Conservation (phyloP, 805 yeast genomes). For the Barnettozyma siamensis region DNA sequence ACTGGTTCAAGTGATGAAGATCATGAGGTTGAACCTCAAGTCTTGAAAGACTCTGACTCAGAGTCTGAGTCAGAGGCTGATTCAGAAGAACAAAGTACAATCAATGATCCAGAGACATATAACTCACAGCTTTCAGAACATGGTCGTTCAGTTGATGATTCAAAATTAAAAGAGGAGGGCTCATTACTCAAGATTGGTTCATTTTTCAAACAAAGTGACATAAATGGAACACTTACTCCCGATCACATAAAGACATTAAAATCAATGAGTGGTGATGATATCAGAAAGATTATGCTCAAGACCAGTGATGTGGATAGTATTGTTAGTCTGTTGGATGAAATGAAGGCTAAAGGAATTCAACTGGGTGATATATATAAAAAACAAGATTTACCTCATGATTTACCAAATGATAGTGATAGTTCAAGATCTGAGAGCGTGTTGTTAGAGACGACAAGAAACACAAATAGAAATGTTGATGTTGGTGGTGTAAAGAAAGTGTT, state of each 20-base stretch:
- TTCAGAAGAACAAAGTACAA: conserved; percentile 23
- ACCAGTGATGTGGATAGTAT: conserved; percentile 34
- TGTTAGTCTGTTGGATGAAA: conserved; percentile 31
- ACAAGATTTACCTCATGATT: no score
- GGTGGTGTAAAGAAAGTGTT: neutral
- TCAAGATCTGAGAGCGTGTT: neutral
- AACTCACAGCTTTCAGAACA: conserved; percentile 21
- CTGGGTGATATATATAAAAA: conserved; percentile 30
- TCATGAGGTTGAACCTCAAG: neutral
- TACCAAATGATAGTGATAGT: neutral
- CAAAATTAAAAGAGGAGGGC: conserved; percentile 23
- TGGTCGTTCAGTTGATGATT: conserved; percentile 14
- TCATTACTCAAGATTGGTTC: conserved; percentile 17
- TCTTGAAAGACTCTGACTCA: conserved; percentile 15
- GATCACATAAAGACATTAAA: conserved; percentile 24
- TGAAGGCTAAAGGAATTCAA: conserved; percentile 36
- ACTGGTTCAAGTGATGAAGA: neutral
- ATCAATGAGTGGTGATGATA: conserved; percentile 30
- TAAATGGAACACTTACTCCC: conserved; percentile 18
- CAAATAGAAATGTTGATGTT: neutral
- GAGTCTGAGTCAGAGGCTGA: conserved; percentile 5
- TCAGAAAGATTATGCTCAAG: conserved; percentile 31
- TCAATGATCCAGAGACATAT: conserved; percentile 12
- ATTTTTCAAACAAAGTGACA: conserved; percentile 9
- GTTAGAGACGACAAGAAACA: neutral